Evolutionary conservation across 2,329 filamentous ascomycete genomes (phyloP).

Genomic region (Bipolaris sorokiniana): DNA sequence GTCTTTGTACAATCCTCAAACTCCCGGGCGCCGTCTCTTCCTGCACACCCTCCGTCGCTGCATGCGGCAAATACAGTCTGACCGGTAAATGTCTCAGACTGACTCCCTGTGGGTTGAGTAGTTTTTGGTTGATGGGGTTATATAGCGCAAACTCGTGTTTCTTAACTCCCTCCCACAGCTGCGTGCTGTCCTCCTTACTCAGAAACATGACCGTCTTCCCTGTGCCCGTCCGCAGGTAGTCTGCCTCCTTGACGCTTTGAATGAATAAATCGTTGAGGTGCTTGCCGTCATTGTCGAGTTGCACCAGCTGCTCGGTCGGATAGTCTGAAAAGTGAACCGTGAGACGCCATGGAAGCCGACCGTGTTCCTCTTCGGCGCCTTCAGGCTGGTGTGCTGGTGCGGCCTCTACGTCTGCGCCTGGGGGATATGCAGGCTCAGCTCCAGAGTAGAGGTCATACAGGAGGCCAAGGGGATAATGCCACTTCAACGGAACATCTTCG

Average conservation of each 20-base stretch:
- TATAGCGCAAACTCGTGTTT: constrained; percentile 77
- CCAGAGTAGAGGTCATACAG: constrained; percentile 73
- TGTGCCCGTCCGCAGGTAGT: constrained; percentile 86
- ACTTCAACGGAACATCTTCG: constrained; percentile 71
- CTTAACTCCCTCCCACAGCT: constrained; percentile 80
- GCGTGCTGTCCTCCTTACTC: constrained; percentile 80
- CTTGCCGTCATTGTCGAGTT: constrained; percentile 61
- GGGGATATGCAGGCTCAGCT: constrained; percentile 53
- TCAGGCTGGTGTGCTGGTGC: constrained; percentile 24
- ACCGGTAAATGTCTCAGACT: constrained; percentile 81
- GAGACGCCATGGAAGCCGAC: constrained; percentile 65
- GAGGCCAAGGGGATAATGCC: constrained; percentile 73
- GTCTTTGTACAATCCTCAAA: constrained; percentile 69
- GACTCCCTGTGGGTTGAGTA: constrained; percentile 74
- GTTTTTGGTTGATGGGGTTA: constrained; percentile 73
- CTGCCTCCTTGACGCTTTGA: constrained; percentile 78
- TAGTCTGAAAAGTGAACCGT: constrained; percentile 66
- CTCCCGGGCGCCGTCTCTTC: constrained; percentile 46
- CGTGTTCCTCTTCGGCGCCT: constrained; percentile 24
- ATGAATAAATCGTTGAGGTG: constrained; percentile 70
- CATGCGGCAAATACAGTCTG: constrained; percentile 76
- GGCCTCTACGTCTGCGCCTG: constrained; percentile 14
- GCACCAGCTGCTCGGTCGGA: constrained; percentile 64
- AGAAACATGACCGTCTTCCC: constrained; percentile 90
- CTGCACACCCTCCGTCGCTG: constrained; percentile 28